Percentiles rank a stretch among this genome's conserved stretches.
Conservation (phyloP, 352 stramenopile species). For the Globisporangium mamillatum region DNA sequence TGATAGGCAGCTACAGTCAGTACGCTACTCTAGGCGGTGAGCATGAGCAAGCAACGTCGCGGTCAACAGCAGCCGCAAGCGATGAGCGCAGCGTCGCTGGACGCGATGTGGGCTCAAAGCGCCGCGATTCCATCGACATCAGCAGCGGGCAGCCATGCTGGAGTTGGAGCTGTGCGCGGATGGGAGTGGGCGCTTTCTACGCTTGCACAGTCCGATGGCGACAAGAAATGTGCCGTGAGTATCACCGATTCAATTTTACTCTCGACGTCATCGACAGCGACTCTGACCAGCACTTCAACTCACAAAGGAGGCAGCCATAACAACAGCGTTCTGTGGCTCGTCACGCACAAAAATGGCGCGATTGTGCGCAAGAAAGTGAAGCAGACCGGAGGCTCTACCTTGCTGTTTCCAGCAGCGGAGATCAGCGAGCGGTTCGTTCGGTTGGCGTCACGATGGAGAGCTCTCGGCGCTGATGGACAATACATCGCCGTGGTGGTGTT, state of each 20-base stretch:
- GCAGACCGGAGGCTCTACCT: neutral
- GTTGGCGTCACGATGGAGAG: conserved; percentile 24
- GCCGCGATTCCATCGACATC: neutral
- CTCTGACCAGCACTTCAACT: neutral
- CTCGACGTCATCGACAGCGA: conserved; percentile 6
- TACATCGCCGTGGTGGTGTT: conserved; percentile 21
- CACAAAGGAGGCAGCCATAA: neutral
- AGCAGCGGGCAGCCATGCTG: neutral
- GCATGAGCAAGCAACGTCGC: conserved; percentile 15
- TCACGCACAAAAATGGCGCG: conserved; percentile 45
- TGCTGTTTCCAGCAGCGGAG: conserved; percentile 26
- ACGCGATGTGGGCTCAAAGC: conserved; percentile 6
- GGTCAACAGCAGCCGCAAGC: conserved; percentile 1
- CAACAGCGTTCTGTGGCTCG: conserved; percentile 32
- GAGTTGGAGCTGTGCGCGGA: conserved; percentile 1
- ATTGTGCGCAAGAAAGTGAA: conserved; percentile 41
- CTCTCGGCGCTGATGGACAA: neutral
- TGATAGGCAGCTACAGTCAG: neutral
- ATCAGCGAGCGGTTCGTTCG: conserved; percentile 47
- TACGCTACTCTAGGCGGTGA: neutral
- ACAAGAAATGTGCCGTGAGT: conserved; percentile 27
- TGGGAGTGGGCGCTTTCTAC: conserved; percentile 41
- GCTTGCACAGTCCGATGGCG: conserved; percentile 25
- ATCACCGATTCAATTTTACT: conserved; percentile 44
- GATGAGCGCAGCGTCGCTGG: neutral